These are phyloP conservation scores for Solidago caesia DNA, from an alignment of 129 eudicot genomes.

Conservation along the genomic window DNA sequence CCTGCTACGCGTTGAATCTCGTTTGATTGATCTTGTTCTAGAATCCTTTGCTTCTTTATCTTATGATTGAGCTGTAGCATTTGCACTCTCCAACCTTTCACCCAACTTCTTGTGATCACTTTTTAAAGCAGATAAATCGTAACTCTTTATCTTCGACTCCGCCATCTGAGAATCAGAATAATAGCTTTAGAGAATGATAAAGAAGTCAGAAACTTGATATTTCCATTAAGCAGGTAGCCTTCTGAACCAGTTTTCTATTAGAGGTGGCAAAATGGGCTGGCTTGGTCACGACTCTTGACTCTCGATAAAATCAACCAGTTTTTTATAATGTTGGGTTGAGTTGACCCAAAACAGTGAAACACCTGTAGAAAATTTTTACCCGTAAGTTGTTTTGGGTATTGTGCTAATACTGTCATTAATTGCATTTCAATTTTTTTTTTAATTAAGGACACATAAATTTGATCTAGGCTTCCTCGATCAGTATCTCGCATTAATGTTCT, in stretches of 20 bases:
- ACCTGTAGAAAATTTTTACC: too few species aligned
- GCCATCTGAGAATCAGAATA: conserved; percentile 63
- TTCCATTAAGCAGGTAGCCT: neutral
- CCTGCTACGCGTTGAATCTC: conserved; percentile 58
- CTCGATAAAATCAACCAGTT: too few species aligned
- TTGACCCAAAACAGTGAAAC: too few species aligned
- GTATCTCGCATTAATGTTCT: neutral
- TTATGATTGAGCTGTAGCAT: conserved; percentile 63
- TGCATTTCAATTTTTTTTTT: neutral
- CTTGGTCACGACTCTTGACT: too few species aligned
- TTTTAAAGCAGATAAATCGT: conserved; percentile 56
- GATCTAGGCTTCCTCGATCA: neutral
- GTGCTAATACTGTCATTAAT: neutral
- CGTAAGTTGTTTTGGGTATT: neutral
- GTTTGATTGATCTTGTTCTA: conserved; percentile 65
- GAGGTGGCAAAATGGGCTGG: too few species aligned
- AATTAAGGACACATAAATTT: neutral
- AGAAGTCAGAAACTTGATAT: conserved; percentile 5
- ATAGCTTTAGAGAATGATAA: neutral
- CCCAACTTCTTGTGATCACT: conserved; percentile 54
- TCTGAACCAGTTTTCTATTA: too few species aligned
- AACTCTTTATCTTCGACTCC: conserved; percentile 73
- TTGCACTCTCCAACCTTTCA: conserved; percentile 61
- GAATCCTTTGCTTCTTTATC: conserved; percentile 64
- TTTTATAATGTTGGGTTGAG: too few species aligned